Evolutionary conservation across 2,329 filamentous ascomycete species (phyloP).

Genomic region (Talaromyces sp.): DNA sequence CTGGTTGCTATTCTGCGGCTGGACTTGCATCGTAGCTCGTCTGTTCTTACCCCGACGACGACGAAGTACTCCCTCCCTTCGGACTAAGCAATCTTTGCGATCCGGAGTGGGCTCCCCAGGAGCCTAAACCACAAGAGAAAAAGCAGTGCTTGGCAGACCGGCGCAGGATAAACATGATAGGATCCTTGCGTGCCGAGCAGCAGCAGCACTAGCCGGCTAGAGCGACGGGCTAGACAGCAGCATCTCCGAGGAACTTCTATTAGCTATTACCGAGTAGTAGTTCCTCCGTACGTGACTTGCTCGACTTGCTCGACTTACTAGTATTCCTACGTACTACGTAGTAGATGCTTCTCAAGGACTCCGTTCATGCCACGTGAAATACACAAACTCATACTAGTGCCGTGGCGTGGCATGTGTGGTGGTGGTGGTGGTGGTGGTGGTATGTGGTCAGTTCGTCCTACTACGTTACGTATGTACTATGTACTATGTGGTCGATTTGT

Average conservation of each 20-base stretch:
- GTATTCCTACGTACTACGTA: too few species aligned
- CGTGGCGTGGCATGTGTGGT: not conserved
- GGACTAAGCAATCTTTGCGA: too few species aligned
- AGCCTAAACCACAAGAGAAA: constrained; percentile 3
- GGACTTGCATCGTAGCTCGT: not conserved
- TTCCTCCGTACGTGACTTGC: too few species aligned
- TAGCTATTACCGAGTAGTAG: too few species aligned
- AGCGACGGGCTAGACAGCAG: not conserved
- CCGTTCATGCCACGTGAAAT: constrained; percentile 3
- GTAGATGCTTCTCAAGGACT: not conserved
- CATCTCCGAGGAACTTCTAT: constrained; percentile 6
- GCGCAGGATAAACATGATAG: not conserved
- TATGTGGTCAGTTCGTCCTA: too few species aligned
- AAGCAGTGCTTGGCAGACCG: constrained; percentile 1
- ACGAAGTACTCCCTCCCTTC: too few species aligned
- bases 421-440: too few species aligned
- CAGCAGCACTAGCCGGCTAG: not conserved
- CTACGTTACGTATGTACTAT: too few species aligned
- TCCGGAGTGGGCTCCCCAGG: too few species aligned
- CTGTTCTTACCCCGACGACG: not conserved
- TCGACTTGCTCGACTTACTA: too few species aligned
- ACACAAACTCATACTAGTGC: not conserved
- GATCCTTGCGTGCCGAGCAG: not conserved
- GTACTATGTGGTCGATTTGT: too few species aligned
- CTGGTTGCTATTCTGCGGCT: not conserved